A percentile compares a stretch with the other conserved stretches of the same genome.
Conservation (phyloP, 192 early-diverging fungal genomes). For the Rhizophagus clarus region DNA sequence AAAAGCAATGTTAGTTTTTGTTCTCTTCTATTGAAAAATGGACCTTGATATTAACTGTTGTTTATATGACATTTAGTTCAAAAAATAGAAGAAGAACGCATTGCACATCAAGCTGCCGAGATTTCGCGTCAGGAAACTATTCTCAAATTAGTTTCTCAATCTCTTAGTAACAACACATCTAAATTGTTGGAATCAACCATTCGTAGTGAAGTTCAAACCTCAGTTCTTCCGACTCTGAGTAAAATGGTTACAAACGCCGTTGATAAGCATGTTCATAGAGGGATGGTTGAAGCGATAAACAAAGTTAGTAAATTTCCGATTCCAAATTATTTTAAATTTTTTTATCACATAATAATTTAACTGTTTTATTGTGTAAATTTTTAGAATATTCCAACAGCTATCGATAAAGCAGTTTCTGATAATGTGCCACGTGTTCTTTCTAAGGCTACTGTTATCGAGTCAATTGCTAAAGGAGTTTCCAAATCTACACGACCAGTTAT, state of each 20-base stretch:
- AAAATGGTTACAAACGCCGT: conserved; percentile 44
- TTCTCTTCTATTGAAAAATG: too few relatives aligned
- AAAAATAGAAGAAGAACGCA: conserved; percentile 35
- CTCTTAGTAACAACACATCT: conserved; percentile 47
- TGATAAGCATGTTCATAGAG: conserved; percentile 42
- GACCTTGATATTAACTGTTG: not conserved
- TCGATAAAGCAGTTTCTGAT: conserved; percentile 42
- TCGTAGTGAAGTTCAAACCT: conserved; percentile 46
- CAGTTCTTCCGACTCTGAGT: conserved; percentile 43
- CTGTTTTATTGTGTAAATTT: not conserved
- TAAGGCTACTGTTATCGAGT: conserved; percentile 36
- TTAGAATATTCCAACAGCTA: conserved; percentile 41
- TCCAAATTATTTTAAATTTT: not conserved
- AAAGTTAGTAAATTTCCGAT: conserved; percentile 37
- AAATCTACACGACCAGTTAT: conserved; percentile 42
- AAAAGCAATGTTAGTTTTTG: conserved; percentile 33
- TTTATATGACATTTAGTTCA: conserved; percentile 18
- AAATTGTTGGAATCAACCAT: conserved; percentile 50
- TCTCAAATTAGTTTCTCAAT: conserved; percentile 48
- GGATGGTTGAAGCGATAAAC: conserved; percentile 38
- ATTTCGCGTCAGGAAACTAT: conserved; percentile 48
- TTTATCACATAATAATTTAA: not conserved
- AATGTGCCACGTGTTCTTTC: conserved; percentile 42
- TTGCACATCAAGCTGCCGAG: conserved; percentile 41
- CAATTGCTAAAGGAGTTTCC: conserved; percentile 41